Evolutionary conservation across 1,284 basidiomycete species (phyloP).

Genomic region (Naganishia liquefaciens): DNA sequence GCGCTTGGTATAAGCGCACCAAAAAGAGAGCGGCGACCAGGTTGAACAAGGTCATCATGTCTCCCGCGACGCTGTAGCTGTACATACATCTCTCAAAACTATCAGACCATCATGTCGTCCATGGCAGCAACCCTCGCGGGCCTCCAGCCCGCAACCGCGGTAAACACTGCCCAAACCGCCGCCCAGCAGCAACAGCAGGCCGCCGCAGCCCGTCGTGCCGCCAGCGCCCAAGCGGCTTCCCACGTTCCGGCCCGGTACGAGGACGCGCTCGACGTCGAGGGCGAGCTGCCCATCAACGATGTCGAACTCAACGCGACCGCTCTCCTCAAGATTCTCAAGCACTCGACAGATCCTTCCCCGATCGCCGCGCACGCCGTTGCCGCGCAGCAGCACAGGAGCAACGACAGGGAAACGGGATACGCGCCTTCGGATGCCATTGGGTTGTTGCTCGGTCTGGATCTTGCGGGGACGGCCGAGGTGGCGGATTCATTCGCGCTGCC

Average conservation of each 20-base stretch:
- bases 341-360: constrained; percentile 54
- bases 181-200: constrained; percentile 59
- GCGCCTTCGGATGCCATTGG: constrained; percentile 71
- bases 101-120: constrained; percentile 57
- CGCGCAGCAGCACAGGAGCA: constrained; percentile 56
- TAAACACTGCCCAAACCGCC: constrained; percentile 61
- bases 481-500: constrained; percentile 88
- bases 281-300: constrained; percentile 71
- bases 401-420: constrained; percentile 59
- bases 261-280: constrained; percentile 85
- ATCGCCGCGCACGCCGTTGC: constrained; percentile 40
- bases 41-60: not conserved
- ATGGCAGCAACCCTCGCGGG: constrained; percentile 85
- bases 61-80: not conserved
- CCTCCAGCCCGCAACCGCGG: constrained; percentile 68
- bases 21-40: not conserved
- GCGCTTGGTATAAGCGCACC: constrained; percentile 4
- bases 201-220: constrained; percentile 48
- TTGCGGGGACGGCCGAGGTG: constrained; percentile 86
- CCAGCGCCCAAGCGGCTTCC: constrained; percentile 53
- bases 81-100: not conserved
- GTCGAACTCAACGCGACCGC: constrained; percentile 85
- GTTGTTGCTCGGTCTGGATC: constrained; percentile 83
- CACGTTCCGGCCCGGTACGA: constrained; percentile 82
- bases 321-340: constrained; percentile 88